phyloP scores from a whole-genome alignment of 2,329 filamentous ascomycete species.

The Cercospora janseana region DNA sequence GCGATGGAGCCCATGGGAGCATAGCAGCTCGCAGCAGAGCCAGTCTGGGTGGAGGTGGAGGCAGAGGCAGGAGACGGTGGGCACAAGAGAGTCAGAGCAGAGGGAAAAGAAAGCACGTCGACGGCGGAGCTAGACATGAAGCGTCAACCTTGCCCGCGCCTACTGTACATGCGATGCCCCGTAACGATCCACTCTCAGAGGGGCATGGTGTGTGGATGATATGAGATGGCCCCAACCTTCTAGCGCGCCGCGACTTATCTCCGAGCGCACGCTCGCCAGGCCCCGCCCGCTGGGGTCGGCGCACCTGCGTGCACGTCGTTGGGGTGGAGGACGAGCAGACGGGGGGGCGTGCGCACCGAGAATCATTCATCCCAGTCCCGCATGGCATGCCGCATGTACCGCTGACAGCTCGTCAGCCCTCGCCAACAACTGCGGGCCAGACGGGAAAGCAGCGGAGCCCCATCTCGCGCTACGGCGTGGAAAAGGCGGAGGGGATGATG shows the following conservation, averaged over 20 bases:
- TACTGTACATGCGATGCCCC: slow-evolving; percentile 14
- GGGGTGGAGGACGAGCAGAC: slow-evolving; percentile 1
- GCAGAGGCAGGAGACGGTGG: slow-evolving; percentile 13
- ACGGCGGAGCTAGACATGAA: slow-evolving; percentile 17
- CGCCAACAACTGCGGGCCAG: background rate
- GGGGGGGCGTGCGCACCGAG: background rate
- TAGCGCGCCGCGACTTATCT: slow-evolving; percentile 25
- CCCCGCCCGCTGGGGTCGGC: background rate
- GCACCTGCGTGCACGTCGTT: background rate
- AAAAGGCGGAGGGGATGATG: slow-evolving; percentile 1
- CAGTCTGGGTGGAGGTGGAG: slow-evolving; percentile 9
- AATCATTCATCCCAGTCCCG: background rate
- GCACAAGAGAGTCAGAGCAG: slow-evolving; percentile 1
- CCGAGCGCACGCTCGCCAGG: slow-evolving; percentile 17
- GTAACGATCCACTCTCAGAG: slow-evolving; percentile 23
- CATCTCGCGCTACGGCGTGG: slow-evolving; percentile 5
- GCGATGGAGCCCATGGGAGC: slow-evolving; percentile 27
- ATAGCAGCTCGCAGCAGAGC: slow-evolving; percentile 5
- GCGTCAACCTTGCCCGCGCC: slow-evolving; percentile 19
- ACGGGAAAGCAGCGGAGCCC: slow-evolving; percentile 4
- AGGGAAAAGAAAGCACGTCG: slow-evolving; percentile 19
- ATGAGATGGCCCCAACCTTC: slow-evolving; percentile 18
- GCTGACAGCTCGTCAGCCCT: background rate
- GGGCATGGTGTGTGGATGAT: slow-evolving; percentile 23
- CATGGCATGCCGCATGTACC: slow-evolving; percentile 12